These are phyloP conservation scores for Naumovozyma dairenensis DNA, from an alignment of 805 yeast species.

Conservation along the genomic window DNA sequence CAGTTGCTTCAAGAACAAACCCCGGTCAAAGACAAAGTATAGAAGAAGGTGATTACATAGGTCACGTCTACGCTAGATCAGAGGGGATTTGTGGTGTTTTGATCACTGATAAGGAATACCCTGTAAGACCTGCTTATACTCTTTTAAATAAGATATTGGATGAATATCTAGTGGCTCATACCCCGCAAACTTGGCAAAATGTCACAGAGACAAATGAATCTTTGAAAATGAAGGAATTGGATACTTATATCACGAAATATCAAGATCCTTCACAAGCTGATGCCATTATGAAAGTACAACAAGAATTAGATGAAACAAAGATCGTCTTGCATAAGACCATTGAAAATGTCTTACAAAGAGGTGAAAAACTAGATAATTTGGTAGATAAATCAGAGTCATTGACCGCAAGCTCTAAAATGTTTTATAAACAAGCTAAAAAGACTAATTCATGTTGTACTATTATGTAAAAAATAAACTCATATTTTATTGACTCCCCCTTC, in stretches of 20 bases:
- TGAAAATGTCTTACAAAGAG: constrained; percentile 88
- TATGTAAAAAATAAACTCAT: too few relatives aligned
- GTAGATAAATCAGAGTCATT: constrained; percentile 94
- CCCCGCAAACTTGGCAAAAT: constrained; percentile 58
- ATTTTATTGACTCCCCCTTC: too few relatives aligned
- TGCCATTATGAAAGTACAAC: constrained; percentile 92
- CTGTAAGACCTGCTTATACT: constrained; percentile 93
- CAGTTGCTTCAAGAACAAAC: constrained; percentile 79
- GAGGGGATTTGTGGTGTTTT: constrained; percentile 91
- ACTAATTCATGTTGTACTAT: constrained; percentile 82
- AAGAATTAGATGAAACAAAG: constrained; percentile 95
- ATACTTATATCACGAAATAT: constrained; percentile 64
- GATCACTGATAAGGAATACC: constrained; percentile 91
- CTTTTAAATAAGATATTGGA: constrained; percentile 83
- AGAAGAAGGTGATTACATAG: constrained; percentile 84
- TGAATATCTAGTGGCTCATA: constrained; percentile 78
- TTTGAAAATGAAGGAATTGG: constrained; percentile 39
- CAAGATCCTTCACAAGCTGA: constrained; percentile 98
- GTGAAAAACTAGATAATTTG: constrained; percentile 87
- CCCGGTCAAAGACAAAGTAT: constrained; percentile 90
- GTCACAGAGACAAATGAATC: constrained; percentile 34
- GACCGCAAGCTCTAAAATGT: constrained; percentile 80
- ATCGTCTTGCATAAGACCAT: constrained; percentile 92
- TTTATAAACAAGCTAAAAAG: constrained; percentile 94
- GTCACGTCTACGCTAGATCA: constrained; percentile 81